phyloP scores from a whole-genome alignment of 208 protist species.

The Leishmania tropica region DNA sequence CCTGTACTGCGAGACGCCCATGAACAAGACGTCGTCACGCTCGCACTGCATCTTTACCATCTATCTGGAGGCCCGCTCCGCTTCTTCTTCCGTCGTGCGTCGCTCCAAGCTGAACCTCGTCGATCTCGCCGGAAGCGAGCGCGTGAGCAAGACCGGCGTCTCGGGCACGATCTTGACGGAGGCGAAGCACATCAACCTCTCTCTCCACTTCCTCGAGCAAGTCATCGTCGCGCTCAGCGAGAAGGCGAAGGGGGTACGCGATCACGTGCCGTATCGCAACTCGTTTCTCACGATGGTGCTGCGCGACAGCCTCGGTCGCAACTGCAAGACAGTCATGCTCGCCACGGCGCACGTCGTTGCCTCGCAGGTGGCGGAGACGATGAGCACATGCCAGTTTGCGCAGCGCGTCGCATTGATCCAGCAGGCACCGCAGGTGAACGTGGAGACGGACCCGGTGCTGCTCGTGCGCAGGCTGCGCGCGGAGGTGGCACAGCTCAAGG shows the following conservation, averaged over 20 bases:
- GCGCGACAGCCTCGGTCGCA: slow-evolving; percentile 93
- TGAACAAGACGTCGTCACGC: slow-evolving; percentile 93
- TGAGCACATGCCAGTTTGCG: slow-evolving; percentile 91
- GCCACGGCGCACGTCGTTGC: slow-evolving; percentile 76
- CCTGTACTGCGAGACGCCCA: slow-evolving; percentile 88
- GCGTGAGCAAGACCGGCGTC: slow-evolving; percentile 87
- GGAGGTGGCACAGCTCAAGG: slow-evolving; percentile 86
- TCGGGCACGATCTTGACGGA: slow-evolving; percentile 66
- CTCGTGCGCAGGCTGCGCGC: slow-evolving; percentile 90
- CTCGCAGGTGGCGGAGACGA: slow-evolving; percentile 75
- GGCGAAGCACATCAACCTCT: slow-evolving; percentile 94
- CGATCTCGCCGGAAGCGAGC: slow-evolving; percentile 94
- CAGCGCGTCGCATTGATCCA: slow-evolving; percentile 90
- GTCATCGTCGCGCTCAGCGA: slow-evolving; percentile 89
- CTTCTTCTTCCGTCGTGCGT: slow-evolving; percentile 53
- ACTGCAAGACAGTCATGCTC: slow-evolving; percentile 96
- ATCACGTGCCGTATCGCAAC: slow-evolving; percentile 95
- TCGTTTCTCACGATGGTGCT: slow-evolving; percentile 96
- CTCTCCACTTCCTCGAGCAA: slow-evolving; percentile 85
- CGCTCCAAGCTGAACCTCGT: slow-evolving; percentile 87
- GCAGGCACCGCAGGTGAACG: slow-evolving; percentile 88
- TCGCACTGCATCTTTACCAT: slow-evolving; percentile 94
- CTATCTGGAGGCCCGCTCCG: slow-evolving; percentile 64
- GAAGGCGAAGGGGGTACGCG: slow-evolving; percentile 73
- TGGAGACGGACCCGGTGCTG: slow-evolving; percentile 89